phyloP scores from a whole-genome alignment of 106 monocot genomes.

The Allium sativum region DNA sequence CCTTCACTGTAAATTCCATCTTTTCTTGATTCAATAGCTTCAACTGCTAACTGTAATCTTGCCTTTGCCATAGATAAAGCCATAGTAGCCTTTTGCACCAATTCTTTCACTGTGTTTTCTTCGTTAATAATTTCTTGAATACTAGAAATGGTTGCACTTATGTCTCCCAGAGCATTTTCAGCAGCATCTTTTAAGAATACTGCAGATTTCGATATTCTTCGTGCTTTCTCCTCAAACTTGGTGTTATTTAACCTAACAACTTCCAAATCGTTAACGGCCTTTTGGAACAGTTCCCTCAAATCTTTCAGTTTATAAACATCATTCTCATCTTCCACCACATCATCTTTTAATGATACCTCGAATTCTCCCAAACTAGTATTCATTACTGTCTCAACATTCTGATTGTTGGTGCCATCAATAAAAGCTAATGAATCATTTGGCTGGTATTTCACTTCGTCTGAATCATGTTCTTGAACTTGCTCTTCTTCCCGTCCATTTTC shows the following conservation, averaged over 20 bases:
- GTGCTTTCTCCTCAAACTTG: conserved; percentile 91
- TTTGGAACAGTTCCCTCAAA: conserved; percentile 54
- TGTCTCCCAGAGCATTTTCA: conserved; percentile 48
- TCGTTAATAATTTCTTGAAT: conserved; percentile 73
- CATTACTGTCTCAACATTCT: conserved; percentile 21
- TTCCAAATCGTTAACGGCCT: conserved; percentile 65
- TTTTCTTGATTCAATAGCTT: conserved; percentile 17
- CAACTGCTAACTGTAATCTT: conserved; percentile 47
- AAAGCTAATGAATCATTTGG: conserved; percentile 48
- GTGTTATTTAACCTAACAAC: conserved; percentile 68
- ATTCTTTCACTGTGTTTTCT: conserved; percentile 66
- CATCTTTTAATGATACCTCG: conserved; percentile 14
- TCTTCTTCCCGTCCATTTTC: too few relatives aligned
- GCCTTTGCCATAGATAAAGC: conserved; percentile 84
- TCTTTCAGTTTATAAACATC: conserved; percentile 31
- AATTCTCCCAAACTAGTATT: too few relatives aligned
- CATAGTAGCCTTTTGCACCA: conserved; percentile 81
- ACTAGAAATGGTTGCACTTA: conserved; percentile 45
- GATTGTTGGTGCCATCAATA: conserved; percentile 20
- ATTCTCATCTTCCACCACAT: conserved; percentile 32
- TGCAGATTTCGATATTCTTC: conserved; percentile 75
- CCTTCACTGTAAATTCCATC: conserved; percentile 14
- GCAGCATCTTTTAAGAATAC: conserved; percentile 80
- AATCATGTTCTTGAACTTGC: too few relatives aligned
- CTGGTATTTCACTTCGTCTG: too few relatives aligned